Conservation (phyloP, 805 yeast species). For the Debaryomyces prosopidis region DNA sequence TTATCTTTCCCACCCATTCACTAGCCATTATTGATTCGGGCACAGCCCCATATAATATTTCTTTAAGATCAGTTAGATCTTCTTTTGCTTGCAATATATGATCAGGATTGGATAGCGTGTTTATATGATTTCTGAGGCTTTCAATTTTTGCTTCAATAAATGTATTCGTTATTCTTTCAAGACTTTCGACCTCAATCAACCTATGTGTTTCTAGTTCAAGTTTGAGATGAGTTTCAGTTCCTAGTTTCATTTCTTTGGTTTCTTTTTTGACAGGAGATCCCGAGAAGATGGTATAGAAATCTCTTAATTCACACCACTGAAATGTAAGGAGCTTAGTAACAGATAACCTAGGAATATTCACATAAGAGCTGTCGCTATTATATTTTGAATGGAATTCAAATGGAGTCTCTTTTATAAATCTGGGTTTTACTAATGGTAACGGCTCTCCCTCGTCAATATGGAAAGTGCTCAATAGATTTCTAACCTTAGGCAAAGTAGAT, state of each 20-base stretch:
- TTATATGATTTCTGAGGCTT: conserved; percentile 1
- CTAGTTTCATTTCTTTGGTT: conserved; percentile 46
- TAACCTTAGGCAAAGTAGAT: neutral
- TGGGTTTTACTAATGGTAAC: conserved; percentile 16
- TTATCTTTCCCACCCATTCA: conserved; percentile 44
- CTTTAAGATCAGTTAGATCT: too few relatives aligned
- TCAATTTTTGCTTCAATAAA: conserved; percentile 5
- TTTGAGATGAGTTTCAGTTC: conserved; percentile 46
- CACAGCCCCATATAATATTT: neutral
- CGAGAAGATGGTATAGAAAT: conserved; percentile 52
- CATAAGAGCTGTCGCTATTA: conserved; percentile 24
- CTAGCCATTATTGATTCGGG: conserved; percentile 20
- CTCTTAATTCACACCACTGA: conserved; percentile 69
- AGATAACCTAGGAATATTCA: conserved; percentile 41
- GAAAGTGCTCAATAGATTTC: neutral
- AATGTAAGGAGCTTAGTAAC: conserved; percentile 62
- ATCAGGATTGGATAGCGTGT: neutral
- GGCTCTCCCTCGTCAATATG: neutral
- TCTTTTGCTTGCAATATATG: neutral
- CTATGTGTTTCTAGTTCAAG: conserved; percentile 51
- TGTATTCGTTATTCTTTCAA: conserved; percentile 8
- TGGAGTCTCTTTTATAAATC: conserved; percentile 16
- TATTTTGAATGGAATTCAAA: conserved; percentile 23
- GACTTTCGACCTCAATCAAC: conserved; percentile 22
- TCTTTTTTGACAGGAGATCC: conserved; percentile 27